These are phyloP conservation scores for Metschnikowia peoriensis DNA, from an alignment of 805 yeast species.

Conservation along the genomic window DNA sequence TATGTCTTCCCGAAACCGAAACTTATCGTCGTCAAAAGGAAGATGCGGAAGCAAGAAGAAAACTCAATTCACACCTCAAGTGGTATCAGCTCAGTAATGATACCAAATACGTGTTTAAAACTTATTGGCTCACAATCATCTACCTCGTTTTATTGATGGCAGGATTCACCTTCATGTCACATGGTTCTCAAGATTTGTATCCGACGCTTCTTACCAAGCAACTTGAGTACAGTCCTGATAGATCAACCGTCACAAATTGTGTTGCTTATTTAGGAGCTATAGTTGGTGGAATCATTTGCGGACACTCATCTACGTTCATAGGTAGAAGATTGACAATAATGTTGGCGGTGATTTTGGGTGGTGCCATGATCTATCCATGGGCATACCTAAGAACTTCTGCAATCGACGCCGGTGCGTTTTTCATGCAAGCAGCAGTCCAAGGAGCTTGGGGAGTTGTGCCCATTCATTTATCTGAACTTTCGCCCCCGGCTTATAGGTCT, in stretches of 20 bases:
- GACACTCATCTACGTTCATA: slow-evolving; percentile 35
- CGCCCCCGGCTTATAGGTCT: slow-evolving; percentile 26
- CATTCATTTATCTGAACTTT: slow-evolving; percentile 61
- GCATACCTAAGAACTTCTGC: slow-evolving; percentile 25
- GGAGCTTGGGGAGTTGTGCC: slow-evolving; percentile 78
- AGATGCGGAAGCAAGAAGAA: slow-evolving; percentile 12
- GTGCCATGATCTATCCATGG: slow-evolving; percentile 41
- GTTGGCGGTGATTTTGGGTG: slow-evolving; percentile 32
- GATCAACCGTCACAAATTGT: slow-evolving; percentile 39
- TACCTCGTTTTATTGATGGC: slow-evolving; percentile 53
- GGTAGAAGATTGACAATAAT: slow-evolving; percentile 39
- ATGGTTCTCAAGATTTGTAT: slow-evolving; percentile 43
- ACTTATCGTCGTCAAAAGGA: slow-evolving; percentile 37
- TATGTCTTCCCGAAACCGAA: slow-evolving; percentile 57
- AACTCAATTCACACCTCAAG: slow-evolving; percentile 11
- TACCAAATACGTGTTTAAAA: slow-evolving; percentile 30
- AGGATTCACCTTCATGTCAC: slow-evolving; percentile 42
- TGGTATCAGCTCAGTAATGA: slow-evolving; percentile 15
- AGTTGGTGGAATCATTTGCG: slow-evolving; percentile 46
- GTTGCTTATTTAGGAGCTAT: slow-evolving; percentile 44
- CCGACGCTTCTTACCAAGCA: slow-evolving; percentile 38
- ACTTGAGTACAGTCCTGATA: slow-evolving; percentile 30
- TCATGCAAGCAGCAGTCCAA: slow-evolving; percentile 63
- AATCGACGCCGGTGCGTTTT: slow-evolving; percentile 60
- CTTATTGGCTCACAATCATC: slow-evolving; percentile 60